A percentile compares a stretch with the other conserved stretches of the same genome.
Conservation (phyloP, 2,329 filamentous ascomycete species). For the Aspergillus pseudoterreus region DNA sequence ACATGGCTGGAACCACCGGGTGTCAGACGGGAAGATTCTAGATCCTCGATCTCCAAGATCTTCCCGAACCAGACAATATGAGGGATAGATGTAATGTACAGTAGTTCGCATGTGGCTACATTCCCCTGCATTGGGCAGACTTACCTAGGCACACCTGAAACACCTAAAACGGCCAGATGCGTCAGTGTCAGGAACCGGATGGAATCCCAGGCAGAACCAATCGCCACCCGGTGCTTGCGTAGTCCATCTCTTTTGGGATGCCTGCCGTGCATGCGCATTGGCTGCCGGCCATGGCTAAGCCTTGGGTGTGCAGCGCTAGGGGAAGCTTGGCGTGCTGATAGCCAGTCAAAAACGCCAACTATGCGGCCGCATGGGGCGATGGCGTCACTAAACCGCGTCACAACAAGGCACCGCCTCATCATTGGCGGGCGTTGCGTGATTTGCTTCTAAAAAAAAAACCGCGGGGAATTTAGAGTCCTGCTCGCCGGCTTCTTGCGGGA, state of each 20-base stretch:
- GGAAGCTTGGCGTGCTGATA: conserved; percentile 14
- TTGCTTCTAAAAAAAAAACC: conserved; percentile 7
- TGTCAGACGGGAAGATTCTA: no score
- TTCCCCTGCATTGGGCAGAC: no score
- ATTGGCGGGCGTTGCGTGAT: conserved; percentile 12
- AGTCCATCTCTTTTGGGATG: conserved; percentile 12
- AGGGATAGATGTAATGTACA: no score
- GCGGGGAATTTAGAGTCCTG: not conserved
- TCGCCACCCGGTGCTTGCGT: conserved; percentile 13
- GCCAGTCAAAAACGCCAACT: conserved; percentile 4
- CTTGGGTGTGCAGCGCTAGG: conserved; percentile 15
- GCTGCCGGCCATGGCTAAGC: conserved; percentile 6
- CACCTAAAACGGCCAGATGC: no score
- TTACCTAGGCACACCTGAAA: no score
- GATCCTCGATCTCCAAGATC: no score
- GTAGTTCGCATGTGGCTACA: no score
- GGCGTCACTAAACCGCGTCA: conserved; percentile 14
- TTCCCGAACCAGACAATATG: no score
- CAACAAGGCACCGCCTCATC: conserved; percentile 1
- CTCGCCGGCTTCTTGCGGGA: not conserved
- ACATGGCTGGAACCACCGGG: no score
- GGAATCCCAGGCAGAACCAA: no score
- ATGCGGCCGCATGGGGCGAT: not conserved
- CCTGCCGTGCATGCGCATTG: not conserved
- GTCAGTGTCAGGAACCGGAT: no score